phyloP scores from a whole-genome alignment of 202 grass and related monocot species.

The Bolboschoenoplectus hybrid region DNA sequence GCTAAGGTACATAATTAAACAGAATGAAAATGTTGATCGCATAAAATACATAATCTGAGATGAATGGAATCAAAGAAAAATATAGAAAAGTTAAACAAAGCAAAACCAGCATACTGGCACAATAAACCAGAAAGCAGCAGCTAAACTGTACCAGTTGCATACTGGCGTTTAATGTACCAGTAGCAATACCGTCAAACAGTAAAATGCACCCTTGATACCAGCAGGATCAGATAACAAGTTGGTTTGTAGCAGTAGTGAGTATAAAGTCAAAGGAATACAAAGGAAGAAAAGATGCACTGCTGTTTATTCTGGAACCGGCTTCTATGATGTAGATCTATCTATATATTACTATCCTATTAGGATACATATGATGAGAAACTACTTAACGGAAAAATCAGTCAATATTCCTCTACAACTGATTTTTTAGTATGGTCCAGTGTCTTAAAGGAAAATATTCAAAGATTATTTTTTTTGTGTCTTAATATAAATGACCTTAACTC shows the following conservation, averaged over 20 bases:
- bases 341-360: too few relatives aligned
- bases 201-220: neutral
- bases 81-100: constrained; percentile 12
- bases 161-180: neutral
- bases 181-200: neutral
- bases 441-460: neutral
- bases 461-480: neutral
- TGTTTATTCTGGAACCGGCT: too few relatives aligned
- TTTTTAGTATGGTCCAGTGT: neutral
- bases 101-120: neutral
- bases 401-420: neutral
- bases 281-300: too few relatives aligned
- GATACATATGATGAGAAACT: too few relatives aligned
- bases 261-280: neutral
- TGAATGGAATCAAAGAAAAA: neutral
- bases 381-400: neutral
- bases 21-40: neutral
- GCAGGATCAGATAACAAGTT: neutral
- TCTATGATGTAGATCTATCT: too few relatives aligned
- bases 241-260: neutral
- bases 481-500: neutral
- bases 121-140: neutral
- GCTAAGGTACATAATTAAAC: neutral
- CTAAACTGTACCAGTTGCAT: neutral
- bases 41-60: neutral